phyloP scores from a whole-genome alignment of 352 stramenopile species.

The Globisporangium rhizosaccharum region DNA sequence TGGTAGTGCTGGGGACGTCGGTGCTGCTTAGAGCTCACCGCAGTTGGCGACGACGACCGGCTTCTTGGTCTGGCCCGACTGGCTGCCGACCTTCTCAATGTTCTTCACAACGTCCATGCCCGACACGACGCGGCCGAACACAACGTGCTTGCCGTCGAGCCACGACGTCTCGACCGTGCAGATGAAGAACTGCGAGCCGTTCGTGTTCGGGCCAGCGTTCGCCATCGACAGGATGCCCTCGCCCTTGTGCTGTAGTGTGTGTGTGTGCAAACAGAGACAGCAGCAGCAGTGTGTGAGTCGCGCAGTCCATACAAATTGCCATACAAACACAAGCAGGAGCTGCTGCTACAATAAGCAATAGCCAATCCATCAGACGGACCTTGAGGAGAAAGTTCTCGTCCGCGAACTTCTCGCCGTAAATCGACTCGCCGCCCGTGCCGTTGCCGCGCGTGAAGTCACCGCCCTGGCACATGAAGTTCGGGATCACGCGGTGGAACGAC shows the following conservation, averaged over 20 bases:
- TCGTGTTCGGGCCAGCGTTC: conserved; percentile 96
- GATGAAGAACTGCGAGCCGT: conserved; percentile 98
- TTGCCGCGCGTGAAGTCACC: conserved; percentile 92
- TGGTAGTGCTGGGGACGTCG: neutral
- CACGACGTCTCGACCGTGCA: conserved; percentile 88
- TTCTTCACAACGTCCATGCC: conserved; percentile 97
- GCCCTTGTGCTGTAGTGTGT: conserved; percentile 74
- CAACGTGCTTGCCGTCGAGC: conserved; percentile 90
- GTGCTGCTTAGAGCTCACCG: conserved; percentile 83
- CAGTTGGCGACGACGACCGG: conserved; percentile 93
- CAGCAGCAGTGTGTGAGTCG: neutral
- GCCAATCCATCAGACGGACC: conserved; percentile 9
- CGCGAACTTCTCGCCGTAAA: conserved; percentile 94
- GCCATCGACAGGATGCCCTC: conserved; percentile 94
- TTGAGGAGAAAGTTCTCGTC: conserved; percentile 95
- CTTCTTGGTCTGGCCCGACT: conserved; percentile 88
- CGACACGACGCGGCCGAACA: conserved; percentile 95
- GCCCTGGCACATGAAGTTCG: conserved; percentile 95
- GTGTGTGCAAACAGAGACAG: neutral
- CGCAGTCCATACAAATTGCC: neutral
- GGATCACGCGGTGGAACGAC: conserved; percentile 91
- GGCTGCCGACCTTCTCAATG: conserved; percentile 94
- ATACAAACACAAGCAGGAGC: neutral
- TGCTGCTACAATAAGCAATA: neutral
- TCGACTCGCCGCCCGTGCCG: conserved; percentile 92